A percentile compares a stretch with the other conserved stretches of the same genome.
These are phyloP conservation scores for Polytrichum formosum DNA, from an alignment of 225 moss, liverwort and hornwort species.

Conservation along the genomic window DNA sequence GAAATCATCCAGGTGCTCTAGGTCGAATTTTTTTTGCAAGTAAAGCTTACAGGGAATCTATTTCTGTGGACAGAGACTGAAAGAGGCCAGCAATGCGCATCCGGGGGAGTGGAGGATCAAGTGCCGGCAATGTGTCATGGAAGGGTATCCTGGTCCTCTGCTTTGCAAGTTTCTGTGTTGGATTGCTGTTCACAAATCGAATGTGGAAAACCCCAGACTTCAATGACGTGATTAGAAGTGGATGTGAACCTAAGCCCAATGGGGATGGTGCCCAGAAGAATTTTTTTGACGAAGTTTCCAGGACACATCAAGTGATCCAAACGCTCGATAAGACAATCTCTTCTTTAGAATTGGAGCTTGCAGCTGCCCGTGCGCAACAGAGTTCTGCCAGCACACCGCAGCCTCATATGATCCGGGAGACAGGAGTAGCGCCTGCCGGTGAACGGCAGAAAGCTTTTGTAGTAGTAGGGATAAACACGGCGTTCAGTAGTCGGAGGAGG, in stretches of 20 bases:
- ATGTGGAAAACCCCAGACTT: slow-evolving; percentile 68
- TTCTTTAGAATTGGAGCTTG: slow-evolving; percentile 76
- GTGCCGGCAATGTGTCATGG: slow-evolving; percentile 49
- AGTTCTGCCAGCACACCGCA: slow-evolving; percentile 32
- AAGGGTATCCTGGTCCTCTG: slow-evolving; percentile 80
- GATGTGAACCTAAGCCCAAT: slow-evolving; percentile 69
- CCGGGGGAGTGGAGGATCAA: slow-evolving; percentile 28
- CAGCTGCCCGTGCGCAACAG: slow-evolving; percentile 63
- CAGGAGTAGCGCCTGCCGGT: slow-evolving; percentile 31
- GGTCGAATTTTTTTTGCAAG: no score
- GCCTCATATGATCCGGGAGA: slow-evolving; percentile 17
- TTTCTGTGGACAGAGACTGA: no score
- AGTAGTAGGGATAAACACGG: slow-evolving; percentile 95
- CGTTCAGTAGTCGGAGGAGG: slow-evolving; percentile 90
- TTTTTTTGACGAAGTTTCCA: slow-evolving; percentile 60
- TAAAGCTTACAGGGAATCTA: no score
- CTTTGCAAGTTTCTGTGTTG: slow-evolving; percentile 84
- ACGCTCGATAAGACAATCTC: slow-evolving; percentile 87
- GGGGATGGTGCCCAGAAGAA: slow-evolving; percentile 39
- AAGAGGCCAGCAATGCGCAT: slow-evolving; percentile 27
- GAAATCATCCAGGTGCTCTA: no score
- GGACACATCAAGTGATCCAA: slow-evolving; percentile 72
- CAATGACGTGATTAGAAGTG: slow-evolving; percentile 22
- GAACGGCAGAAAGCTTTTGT: slow-evolving; percentile 76
- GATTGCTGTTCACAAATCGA: slow-evolving; percentile 80